A percentile compares a stretch with the other conserved stretches of the same genome.
phyloP scores from a whole-genome alignment of 2,329 filamentous ascomycete species.

The Penicillium sp. region DNA sequence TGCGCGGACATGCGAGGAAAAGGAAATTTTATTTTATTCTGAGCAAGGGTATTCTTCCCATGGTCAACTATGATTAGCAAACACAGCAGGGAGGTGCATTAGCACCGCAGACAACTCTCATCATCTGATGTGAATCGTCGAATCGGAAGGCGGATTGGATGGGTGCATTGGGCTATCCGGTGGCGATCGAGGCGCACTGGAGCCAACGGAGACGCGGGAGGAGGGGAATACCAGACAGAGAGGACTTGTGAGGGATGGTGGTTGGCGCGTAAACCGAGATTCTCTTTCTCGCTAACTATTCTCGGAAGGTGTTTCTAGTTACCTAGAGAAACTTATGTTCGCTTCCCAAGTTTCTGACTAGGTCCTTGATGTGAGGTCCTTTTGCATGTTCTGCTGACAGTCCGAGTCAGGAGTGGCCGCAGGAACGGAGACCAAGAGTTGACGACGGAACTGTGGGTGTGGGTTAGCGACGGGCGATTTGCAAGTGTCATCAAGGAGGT shows the following conservation, averaged over 20 bases:
- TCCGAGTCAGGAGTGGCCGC: conserved; percentile 1
- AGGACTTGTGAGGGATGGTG: not conserved
- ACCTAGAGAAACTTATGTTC: not conserved
- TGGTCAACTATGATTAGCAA: conserved; percentile 16
- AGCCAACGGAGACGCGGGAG: conserved; percentile 18
- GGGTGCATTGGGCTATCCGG: conserved; percentile 13
- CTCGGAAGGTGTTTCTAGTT: conserved; percentile 2
- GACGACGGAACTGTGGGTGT: conserved; percentile 11
- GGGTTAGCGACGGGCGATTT: conserved; percentile 15
- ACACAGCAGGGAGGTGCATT: conserved; percentile 24
- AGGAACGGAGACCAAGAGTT: conserved; percentile 6
- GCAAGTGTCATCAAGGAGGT: conserved; percentile 11
- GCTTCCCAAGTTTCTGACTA: not conserved
- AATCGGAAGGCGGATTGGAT: conserved; percentile 15
- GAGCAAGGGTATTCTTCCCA: not conserved
- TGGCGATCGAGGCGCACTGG: conserved; percentile 16
- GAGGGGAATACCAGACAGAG: conserved; percentile 1
- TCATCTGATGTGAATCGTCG: conserved; percentile 28
- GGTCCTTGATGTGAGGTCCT: not conserved
- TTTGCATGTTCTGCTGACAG: not conserved
- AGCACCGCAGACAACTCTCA: conserved; percentile 26
- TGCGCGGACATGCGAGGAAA: conserved; percentile 4
- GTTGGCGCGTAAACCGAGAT: conserved; percentile 6
- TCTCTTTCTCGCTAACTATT: not conserved
- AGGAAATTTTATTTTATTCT: not conserved